phyloP scores from a whole-genome alignment of 805 yeast genomes.

The Starmerella scarabaei region DNA sequence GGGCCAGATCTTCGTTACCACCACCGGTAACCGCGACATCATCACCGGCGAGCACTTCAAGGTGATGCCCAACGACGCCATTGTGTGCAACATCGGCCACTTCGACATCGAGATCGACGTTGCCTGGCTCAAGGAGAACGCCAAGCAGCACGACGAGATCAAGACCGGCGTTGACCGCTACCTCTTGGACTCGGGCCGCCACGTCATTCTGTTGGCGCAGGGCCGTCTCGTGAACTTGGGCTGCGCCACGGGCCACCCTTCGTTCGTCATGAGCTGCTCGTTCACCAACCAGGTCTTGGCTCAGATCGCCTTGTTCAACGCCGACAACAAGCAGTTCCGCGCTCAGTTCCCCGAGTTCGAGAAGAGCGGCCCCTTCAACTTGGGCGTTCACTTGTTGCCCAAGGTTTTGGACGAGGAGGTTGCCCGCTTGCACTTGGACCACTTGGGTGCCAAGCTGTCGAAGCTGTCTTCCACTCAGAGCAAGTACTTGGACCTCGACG shows the following conservation, averaged over 20 bases:
- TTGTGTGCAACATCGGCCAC: constrained; percentile 99
- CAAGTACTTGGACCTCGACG: constrained; percentile 84
- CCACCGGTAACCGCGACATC: constrained; percentile 99
- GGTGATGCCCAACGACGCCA: constrained; percentile 97
- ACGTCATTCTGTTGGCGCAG: constrained; percentile 90
- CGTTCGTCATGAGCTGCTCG: constrained; percentile 98
- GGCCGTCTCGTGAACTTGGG: constrained; percentile 99
- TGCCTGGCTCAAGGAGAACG: constrained; percentile 95
- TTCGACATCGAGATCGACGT: constrained; percentile 98
- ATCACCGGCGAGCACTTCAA: constrained; percentile 78
- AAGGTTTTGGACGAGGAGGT: constrained; percentile 97
- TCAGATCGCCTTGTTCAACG: constrained; percentile 93
- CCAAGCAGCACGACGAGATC: constrained; percentile 87
- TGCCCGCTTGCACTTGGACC: constrained; percentile 90
- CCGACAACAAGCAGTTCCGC: constrained; percentile 70
- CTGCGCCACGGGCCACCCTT: constrained; percentile 99
- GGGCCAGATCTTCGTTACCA: constrained; percentile 97
- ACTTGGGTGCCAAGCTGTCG: constrained; percentile 82
- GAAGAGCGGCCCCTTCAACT: constrained; percentile 78
- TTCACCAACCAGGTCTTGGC: constrained; percentile 99
- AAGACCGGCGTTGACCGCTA: constrained; percentile 99
- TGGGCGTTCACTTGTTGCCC: constrained; percentile 94
- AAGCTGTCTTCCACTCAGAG: constrained; percentile 67
- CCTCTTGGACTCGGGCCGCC: constrained; percentile 79
- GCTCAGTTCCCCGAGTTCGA: constrained; percentile 73